phyloP scores from a whole-genome alignment of 2,329 filamentous ascomycete genomes.

The Talaromyces pinophilus region DNA sequence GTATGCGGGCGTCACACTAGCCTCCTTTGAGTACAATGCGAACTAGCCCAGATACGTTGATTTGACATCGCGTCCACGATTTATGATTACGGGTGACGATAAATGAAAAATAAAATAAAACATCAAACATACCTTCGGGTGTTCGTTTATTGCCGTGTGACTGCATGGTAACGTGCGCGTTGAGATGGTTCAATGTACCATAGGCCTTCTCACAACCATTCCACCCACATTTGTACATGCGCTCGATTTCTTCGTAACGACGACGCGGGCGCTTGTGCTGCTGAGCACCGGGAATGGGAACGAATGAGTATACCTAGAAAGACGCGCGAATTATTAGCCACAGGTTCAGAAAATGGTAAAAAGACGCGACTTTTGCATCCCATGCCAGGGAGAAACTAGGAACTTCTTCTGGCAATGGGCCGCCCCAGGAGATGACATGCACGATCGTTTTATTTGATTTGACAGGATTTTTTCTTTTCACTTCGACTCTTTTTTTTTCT shows the following conservation, averaged over 20 bases:
- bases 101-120: background rate
- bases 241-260: slow-evolving; percentile 96
- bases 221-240: slow-evolving; percentile 99
- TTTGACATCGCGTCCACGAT: background rate
- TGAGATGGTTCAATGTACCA: slow-evolving; percentile 93
- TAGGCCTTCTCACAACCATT: slow-evolving; percentile 99
- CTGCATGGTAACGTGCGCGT: slow-evolving; percentile 99
- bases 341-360: background rate
- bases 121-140: slow-evolving; percentile 74
- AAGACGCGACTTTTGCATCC: slow-evolving; percentile 10
- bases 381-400: background rate
- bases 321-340: slow-evolving; percentile 20
- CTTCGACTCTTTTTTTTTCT: slow-evolving; percentile 1
- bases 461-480: slow-evolving; percentile 2
- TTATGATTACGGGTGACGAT: background rate
- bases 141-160: slow-evolving; percentile 92
- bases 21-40: slow-evolving; percentile 38
- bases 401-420: slow-evolving; percentile 19
- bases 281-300: slow-evolving; percentile 93
- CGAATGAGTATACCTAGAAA: slow-evolving; percentile 87
- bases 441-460: slow-evolving; percentile 21
- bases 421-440: slow-evolving; percentile 24
- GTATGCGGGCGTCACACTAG: slow-evolving; percentile 42
- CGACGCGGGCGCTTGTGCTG: slow-evolving; percentile 94
- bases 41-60: slow-evolving; percentile 27